A percentile compares a stretch with the other conserved stretches of the same genome.
Conservation (phyloP, 2,329 filamentous ascomycete genomes). For the Fusarium sp. region DNA sequence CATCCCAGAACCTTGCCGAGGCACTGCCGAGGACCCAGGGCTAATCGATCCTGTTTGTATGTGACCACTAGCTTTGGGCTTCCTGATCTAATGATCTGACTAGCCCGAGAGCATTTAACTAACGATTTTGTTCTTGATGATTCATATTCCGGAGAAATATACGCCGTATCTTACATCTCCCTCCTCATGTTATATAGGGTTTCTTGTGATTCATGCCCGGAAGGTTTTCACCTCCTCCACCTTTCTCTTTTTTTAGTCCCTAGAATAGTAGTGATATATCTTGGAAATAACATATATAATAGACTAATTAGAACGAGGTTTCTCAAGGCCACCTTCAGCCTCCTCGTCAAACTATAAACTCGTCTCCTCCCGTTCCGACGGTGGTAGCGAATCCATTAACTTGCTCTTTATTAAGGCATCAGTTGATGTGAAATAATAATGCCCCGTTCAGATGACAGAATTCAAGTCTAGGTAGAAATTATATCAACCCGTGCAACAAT, state of each 20-base stretch:
- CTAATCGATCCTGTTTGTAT: background rate
- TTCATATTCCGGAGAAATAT: background rate
- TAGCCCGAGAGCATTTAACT: fast-evolving
- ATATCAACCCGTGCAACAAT: too few relatives aligned
- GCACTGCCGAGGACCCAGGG: background rate
- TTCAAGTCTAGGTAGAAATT: fast-evolving
- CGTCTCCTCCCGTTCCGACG: too few relatives aligned
- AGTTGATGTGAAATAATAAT: background rate
- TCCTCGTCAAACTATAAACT: too few relatives aligned
- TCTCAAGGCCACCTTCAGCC: too few relatives aligned
- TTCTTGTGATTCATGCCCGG: fast-evolving
- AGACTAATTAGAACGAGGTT: too few relatives aligned
- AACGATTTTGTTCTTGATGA: fast-evolving
- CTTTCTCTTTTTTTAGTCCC: fast-evolving
- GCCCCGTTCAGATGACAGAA: fast-evolving
- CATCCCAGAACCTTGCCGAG: background rate
- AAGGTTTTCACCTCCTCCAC: fast-evolving
- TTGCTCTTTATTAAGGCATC: background rate
- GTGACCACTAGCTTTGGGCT: fast-evolving
- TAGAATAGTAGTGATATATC: fast-evolving
- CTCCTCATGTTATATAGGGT: background rate
- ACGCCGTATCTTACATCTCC: fast-evolving
- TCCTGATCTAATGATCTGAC: fast-evolving
- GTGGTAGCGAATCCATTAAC: background rate
- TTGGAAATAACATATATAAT: fast-evolving